phyloP scores from a whole-genome alignment of 1,284 basidiomycete genomes.

The Earliella scabrosa region DNA sequence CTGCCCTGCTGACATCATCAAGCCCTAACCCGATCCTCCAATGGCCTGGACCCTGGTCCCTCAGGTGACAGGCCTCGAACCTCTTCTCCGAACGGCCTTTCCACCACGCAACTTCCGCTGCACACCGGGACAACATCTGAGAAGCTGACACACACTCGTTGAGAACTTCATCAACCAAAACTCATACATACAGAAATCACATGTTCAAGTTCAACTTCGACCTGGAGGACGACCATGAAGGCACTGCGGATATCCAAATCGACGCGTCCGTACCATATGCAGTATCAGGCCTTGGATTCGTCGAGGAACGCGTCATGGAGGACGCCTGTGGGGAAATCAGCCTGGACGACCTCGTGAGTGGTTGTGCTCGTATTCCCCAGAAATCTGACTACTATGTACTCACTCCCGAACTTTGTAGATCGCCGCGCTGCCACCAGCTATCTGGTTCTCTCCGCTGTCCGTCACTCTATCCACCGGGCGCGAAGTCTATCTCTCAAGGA shows the following conservation, averaged over 20 bases:
- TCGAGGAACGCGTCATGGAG: background rate
- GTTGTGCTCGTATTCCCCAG: no score
- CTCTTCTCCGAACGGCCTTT: no score
- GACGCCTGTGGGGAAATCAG: conserved; percentile 37
- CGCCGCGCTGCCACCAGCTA: conserved; percentile 52
- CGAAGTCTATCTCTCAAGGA: conserved; percentile 58
- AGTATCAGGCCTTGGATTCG: background rate
- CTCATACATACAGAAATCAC: no score
- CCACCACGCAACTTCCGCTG: no score
- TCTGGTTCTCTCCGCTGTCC: conserved; percentile 65
- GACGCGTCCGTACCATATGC: background rate
- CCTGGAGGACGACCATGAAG: conserved; percentile 44
- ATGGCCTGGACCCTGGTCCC: no score
- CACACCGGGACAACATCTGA: no score
- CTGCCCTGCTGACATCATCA: no score
- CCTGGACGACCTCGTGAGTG: conserved; percentile 40
- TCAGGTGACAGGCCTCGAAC: no score
- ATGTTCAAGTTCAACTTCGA: conserved; percentile 68
- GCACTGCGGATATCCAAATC: conserved; percentile 7
- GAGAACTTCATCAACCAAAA: no score
- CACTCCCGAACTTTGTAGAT: conserved; percentile 43
- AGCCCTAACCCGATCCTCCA: no score
- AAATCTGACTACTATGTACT: background rate
- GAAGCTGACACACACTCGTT: no score
- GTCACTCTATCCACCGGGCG: conserved; percentile 41